A percentile compares a stretch with the other conserved stretches of the same genome.
These are phyloP conservation scores for Volvariella volvacea DNA, from an alignment of 1,284 basidiomycete species.

Conservation along the genomic window DNA sequence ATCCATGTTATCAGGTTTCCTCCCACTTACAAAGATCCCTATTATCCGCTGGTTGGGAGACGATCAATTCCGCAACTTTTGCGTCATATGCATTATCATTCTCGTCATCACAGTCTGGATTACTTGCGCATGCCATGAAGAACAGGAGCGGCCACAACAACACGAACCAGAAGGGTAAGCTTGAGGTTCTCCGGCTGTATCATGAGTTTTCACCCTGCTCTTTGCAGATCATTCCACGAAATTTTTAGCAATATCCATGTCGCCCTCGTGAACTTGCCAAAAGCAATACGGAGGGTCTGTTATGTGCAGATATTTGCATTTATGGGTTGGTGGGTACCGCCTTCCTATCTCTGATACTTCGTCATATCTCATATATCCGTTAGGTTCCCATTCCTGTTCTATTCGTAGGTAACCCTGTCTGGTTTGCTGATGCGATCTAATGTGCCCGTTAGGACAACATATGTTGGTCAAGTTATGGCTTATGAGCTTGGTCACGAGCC, in stretches of 20 bases:
- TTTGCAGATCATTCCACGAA: conserved; percentile 46
- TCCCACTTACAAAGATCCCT: conserved; percentile 74
- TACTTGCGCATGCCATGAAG: conserved; percentile 79
- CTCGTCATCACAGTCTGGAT: conserved; percentile 80
- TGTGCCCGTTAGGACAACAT: conserved; percentile 66
- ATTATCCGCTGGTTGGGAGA: conserved; percentile 82
- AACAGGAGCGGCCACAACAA: conserved; percentile 53
- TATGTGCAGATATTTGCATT: conserved; percentile 88
- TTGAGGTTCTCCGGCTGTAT: neutral
- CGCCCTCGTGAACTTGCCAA: conserved; percentile 71
- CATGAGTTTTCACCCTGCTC: conserved; percentile 5
- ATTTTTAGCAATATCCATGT: conserved; percentile 71
- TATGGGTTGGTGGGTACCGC: conserved; percentile 74
- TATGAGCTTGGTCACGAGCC: conserved; percentile 67
- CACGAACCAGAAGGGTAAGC: conserved; percentile 35
- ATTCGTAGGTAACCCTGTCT: conserved; percentile 47
- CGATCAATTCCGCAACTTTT: conserved; percentile 94
- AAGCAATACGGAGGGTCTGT: conserved; percentile 82
- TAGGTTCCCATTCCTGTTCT: conserved; percentile 94
- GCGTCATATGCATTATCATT: conserved; percentile 77
- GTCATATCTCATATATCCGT: conserved; percentile 4
- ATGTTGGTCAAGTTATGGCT: conserved; percentile 88
- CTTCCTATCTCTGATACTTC: conserved; percentile 2
- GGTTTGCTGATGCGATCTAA: conserved; percentile 2
- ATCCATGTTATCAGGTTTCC: conserved; percentile 64